Evolutionary conservation across 345 rosid genomes (phyloP).

Genomic region (Eucalyptus polyanthemos): DNA sequence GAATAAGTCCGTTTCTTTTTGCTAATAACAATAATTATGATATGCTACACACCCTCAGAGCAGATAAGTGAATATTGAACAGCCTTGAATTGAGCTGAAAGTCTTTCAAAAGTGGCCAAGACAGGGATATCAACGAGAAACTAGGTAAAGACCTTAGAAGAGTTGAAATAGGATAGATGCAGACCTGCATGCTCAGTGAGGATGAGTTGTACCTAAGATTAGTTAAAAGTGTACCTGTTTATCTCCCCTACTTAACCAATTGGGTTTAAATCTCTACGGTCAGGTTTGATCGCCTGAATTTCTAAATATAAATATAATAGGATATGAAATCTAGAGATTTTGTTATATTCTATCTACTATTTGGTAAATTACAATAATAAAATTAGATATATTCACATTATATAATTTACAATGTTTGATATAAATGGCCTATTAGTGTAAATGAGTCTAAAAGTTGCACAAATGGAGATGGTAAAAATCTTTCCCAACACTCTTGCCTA

Average conservation of each 20-base stretch:
- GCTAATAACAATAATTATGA: too few relatives aligned
- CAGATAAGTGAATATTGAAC: too few relatives aligned
- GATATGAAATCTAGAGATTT: fast-evolving
- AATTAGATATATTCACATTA: too few relatives aligned
- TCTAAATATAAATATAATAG: too few relatives aligned
- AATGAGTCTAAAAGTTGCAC: too few relatives aligned
- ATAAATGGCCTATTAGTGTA: fast-evolving
- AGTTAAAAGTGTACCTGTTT: neutral
- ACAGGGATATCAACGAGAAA: neutral
- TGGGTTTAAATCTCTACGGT: neutral
- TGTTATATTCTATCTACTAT: too few relatives aligned
- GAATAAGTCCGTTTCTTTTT: too few relatives aligned
- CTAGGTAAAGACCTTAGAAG: neutral
- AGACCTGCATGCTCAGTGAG: neutral
- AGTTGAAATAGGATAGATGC: neutral
- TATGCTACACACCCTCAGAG: too few relatives aligned
- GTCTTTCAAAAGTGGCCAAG: too few relatives aligned
- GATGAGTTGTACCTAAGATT: neutral
- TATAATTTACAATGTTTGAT: fast-evolving
- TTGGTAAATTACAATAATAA: fast-evolving
- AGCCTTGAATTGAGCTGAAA: too few relatives aligned
- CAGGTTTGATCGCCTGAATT: fast-evolving
- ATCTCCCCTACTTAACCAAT: neutral
- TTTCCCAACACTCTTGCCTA: too few relatives aligned
- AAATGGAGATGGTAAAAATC: too few relatives aligned